These are phyloP conservation scores for Takashimella tepidaria DNA, from an alignment of 1,284 basidiomycete species.

Conservation along the genomic window DNA sequence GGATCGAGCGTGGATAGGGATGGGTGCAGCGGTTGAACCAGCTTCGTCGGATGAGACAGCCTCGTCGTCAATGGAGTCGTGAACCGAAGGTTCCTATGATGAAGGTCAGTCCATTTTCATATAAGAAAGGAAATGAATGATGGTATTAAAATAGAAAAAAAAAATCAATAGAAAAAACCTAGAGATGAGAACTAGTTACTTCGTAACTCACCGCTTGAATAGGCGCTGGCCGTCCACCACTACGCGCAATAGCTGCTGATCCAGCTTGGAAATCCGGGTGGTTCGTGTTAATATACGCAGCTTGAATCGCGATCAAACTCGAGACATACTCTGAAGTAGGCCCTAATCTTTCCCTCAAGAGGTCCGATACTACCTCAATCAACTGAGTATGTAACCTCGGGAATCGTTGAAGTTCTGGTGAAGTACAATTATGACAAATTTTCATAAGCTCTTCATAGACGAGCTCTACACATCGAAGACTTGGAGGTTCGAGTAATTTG, in stretches of 20 bases:
- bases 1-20: slow-evolving; percentile 57
- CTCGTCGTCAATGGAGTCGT: slow-evolving; percentile 30
- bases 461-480: slow-evolving; percentile 91
- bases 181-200: neutral
- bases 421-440: slow-evolving; percentile 98
- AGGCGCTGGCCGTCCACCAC: slow-evolving; percentile 26
- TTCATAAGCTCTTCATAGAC: slow-evolving; percentile 99
- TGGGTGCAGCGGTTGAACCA: slow-evolving; percentile 15
- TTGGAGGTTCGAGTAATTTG: slow-evolving; percentile 89
- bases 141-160: too few species aligned
- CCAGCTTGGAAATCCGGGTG: slow-evolving; percentile 48
- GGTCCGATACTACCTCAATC: slow-evolving; percentile 95
- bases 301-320: slow-evolving; percentile 93
- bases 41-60: slow-evolving; percentile 40
- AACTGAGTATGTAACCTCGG: slow-evolving; percentile 88
- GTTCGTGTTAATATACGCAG: slow-evolving; percentile 84
- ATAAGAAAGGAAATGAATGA: neutral
- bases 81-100: slow-evolving; percentile 25
- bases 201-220: neutral
- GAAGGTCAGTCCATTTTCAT: slow-evolving; percentile 4
- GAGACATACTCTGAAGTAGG: slow-evolving; percentile 96
- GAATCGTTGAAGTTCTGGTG: slow-evolving; percentile 90
- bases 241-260: slow-evolving; percentile 46
- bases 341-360: slow-evolving; percentile 88
- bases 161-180: too few species aligned